Conservation (phyloP, 805 yeast species). For the Zygosaccharomyces pseudorouxii region DNA sequence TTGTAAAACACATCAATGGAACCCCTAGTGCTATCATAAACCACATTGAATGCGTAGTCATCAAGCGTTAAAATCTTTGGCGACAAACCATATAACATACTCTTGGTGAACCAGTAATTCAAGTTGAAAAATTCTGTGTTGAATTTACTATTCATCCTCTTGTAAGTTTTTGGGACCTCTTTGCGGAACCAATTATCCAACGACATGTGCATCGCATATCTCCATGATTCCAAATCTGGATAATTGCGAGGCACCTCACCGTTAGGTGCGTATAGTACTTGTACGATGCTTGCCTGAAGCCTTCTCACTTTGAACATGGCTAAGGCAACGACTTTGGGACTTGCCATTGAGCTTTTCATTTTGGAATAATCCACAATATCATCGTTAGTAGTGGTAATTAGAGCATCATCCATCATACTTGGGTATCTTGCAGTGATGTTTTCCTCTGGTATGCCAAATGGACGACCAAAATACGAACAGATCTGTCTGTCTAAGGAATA, state of each 20-base stretch:
- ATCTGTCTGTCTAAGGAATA: conserved; percentile 82
- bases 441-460: conserved; percentile 84
- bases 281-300: conserved; percentile 73
- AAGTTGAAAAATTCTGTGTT: conserved; percentile 63
- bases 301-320: conserved; percentile 65
- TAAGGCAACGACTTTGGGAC: conserved; percentile 64
- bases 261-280: conserved; percentile 59
- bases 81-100: conserved; percentile 70
- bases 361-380: conserved; percentile 39
- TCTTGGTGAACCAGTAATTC: conserved; percentile 70
- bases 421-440: conserved; percentile 69
- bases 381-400: conserved; percentile 40
- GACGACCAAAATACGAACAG: conserved; percentile 81
- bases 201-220: conserved; percentile 43
- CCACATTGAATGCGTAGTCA: conserved; percentile 48
- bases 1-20: conserved; percentile 60
- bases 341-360: conserved; percentile 41
- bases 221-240: conserved; percentile 57
- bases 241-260: conserved; percentile 67
- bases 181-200: conserved; percentile 59
- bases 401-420: conserved; percentile 66
- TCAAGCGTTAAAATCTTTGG: conserved; percentile 60
- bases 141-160: conserved; percentile 69
- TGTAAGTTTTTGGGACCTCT: conserved; percentile 49
- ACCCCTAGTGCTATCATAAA: conserved; percentile 61